Base-by-base conservation (phyloP, 306 rosid genomes). In the Trifolium pratense region DNA sequence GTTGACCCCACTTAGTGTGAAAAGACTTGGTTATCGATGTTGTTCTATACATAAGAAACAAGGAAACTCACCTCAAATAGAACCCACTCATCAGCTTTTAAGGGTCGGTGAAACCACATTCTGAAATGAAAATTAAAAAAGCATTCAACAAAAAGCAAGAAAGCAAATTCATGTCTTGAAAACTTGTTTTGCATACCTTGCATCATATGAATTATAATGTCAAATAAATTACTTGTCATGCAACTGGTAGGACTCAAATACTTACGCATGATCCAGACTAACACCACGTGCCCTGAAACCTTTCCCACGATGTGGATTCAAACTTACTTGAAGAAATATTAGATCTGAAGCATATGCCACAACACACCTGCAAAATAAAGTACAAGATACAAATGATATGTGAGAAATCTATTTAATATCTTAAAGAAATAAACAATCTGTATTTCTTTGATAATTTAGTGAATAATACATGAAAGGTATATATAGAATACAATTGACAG, bases 191-290 rank as follows among this genome's bases (percentile, higher is more conserved):
- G 4, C 43, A 46, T 48, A 34, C 13, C 75, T 42, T 49, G 39
- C 69, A 21, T 18, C 42, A 52, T 15, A 66, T 14, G 7, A 64
- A 26, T 60, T 15, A 29, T 59, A 14, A 68, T 67, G 43, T 75
- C 9, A 46, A 46, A 37, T 55, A 57, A 74, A 74, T 29, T 43
- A 43, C 31, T 70, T 29, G 43, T 32, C 59, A 55, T 17, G 67
- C 55, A 78, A 51, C 14, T 46, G 8, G 72, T 39, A 70, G 34
- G 20, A 64, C 25, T 63, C 34, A 6, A 23, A 56, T 74, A 91
- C 98, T 91, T 87, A 94, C 98, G 96, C 60, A 69, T 94, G 98
- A 62, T 94, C 98, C 70, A 94, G 87, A 84, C 98, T 94, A 73
- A 88, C 84, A 45, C 86, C 83, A 55, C 86, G 87, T 57, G 90